Conservation (phyloP, 1,284 basidiomycete genomes). For the Leucoagaricus sp. region DNA sequence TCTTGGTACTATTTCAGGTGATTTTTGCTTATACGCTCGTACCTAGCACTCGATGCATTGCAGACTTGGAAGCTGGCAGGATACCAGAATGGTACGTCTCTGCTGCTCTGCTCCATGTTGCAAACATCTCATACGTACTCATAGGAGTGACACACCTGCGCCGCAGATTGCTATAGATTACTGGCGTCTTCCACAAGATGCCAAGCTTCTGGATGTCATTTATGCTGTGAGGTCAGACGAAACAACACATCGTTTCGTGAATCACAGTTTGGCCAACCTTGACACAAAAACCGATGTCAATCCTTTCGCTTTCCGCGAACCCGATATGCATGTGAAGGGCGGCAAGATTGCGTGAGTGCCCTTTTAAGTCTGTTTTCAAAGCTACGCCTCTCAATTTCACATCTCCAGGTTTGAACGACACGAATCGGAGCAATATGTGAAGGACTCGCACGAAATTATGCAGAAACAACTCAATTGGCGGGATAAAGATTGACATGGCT, state of each 20-base stretch:
- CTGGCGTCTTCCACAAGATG: constrained; percentile 79
- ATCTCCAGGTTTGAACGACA: constrained; percentile 69
- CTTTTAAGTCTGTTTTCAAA: not conserved
- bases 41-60: constrained; percentile 75
- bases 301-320: constrained; percentile 90
- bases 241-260: constrained; percentile 89
- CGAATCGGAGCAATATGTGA: constrained; percentile 70
- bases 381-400: constrained; percentile 17
- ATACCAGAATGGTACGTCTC: constrained; percentile 79
- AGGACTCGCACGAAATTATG: constrained; percentile 54
- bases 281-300: constrained; percentile 79
- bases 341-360: constrained; percentile 65
- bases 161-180: constrained; percentile 93
- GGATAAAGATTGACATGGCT: not conserved
- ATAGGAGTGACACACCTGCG: constrained; percentile 66
- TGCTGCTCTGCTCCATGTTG: constrained; percentile 6
- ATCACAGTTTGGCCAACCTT: constrained; percentile 90
- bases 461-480: constrained; percentile 6
- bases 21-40: constrained; percentile 9
- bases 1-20: not conserved
- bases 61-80: constrained; percentile 82
- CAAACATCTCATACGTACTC: not conserved
- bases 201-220: constrained; percentile 85
- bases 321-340: constrained; percentile 82
- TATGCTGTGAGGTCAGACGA: constrained; percentile 93